A percentile compares a stretch with the other conserved stretches of the same genome.
phyloP scores from a whole-genome alignment of 2,329 filamentous ascomycete genomes.

The Fusarium foetens region DNA sequence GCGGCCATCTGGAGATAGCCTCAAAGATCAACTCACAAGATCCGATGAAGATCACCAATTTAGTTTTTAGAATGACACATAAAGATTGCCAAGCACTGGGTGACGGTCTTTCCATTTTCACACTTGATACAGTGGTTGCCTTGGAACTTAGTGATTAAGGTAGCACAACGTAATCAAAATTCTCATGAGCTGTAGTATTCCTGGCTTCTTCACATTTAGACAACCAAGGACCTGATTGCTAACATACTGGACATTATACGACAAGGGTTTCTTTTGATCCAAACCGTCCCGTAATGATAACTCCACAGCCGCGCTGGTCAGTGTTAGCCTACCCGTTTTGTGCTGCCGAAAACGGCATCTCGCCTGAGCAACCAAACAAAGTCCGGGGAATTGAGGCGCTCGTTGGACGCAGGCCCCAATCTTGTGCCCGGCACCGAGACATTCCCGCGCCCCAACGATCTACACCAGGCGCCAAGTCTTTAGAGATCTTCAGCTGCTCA shows the following conservation, averaged over 20 bases:
- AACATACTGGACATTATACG: neutral
- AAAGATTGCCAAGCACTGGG: neutral
- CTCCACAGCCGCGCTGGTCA: slow-evolving; percentile 4
- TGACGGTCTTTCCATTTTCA: neutral
- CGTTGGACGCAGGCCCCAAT: neutral
- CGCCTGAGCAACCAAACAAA: neutral
- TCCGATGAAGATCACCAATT: neutral
- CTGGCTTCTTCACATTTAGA: too few species aligned
- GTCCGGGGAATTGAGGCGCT: slow-evolving; percentile 10
- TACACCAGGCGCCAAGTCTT: neutral
- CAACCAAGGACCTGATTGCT: neutral
- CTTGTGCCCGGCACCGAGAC: neutral
- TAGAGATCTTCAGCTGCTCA: neutral
- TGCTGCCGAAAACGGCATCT: slow-evolving; percentile 6
- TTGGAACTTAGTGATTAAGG: too few species aligned
- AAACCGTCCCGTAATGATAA: slow-evolving; percentile 4
- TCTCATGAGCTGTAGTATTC: neutral
- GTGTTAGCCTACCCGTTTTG: slow-evolving; percentile 13
- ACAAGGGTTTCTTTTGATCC: neutral
- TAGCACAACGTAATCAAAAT: neutral
- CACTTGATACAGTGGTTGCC: neutral
- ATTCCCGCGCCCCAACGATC: slow-evolving; percentile 19
- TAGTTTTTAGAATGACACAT: neutral
- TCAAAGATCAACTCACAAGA: neutral
- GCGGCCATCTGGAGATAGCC: neutral